phyloP scores from a whole-genome alignment of 2,329 filamentous ascomycete species.

The Huntiella abstrusa region DNA sequence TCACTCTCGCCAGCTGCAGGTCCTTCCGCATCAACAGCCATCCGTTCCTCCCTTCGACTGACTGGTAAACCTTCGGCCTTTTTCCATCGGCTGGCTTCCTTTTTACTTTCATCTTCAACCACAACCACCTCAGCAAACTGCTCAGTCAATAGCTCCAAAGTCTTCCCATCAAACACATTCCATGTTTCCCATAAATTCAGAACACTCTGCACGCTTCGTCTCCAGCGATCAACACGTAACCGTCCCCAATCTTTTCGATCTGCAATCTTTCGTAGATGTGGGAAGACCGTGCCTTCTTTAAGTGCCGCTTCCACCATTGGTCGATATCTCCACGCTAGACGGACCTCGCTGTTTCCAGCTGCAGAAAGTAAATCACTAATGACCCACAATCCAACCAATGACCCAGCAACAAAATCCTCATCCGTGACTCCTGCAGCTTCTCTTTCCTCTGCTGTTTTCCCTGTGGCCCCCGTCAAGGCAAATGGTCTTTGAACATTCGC shows the following conservation, averaged over 20 bases:
- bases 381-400: conserved; percentile 65
- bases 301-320: conserved; percentile 61
- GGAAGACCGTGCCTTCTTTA: conserved; percentile 49
- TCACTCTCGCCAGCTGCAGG: background rate
- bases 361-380: conserved; percentile 62
- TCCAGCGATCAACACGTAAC: conserved; percentile 69
- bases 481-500: conserved; percentile 66
- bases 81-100: conserved; percentile 29
- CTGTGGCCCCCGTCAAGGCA: conserved; percentile 35
- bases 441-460: conserved; percentile 30
- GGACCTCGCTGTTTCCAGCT: conserved; percentile 54
- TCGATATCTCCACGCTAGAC: conserved; percentile 74
- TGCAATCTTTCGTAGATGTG: conserved; percentile 53
- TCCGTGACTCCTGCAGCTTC: background rate
- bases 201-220: conserved; percentile 51
- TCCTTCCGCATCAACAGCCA: conserved; percentile 27
- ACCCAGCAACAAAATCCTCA: conserved; percentile 50
- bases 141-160: conserved; percentile 50
- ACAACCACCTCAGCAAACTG: conserved; percentile 37
- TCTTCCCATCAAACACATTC: conserved; percentile 55
- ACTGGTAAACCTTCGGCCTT: conserved; percentile 23
- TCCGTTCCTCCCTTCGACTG: conserved; percentile 19
- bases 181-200: conserved; percentile 53
- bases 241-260: conserved; percentile 61
- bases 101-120: conserved; percentile 15